Percentiles rank a stretch among this genome's conserved stretches.
These are phyloP conservation scores for Arthromyces matolae DNA, from an alignment of 768 basidiomycete genomes.

Conservation along the genomic window DNA sequence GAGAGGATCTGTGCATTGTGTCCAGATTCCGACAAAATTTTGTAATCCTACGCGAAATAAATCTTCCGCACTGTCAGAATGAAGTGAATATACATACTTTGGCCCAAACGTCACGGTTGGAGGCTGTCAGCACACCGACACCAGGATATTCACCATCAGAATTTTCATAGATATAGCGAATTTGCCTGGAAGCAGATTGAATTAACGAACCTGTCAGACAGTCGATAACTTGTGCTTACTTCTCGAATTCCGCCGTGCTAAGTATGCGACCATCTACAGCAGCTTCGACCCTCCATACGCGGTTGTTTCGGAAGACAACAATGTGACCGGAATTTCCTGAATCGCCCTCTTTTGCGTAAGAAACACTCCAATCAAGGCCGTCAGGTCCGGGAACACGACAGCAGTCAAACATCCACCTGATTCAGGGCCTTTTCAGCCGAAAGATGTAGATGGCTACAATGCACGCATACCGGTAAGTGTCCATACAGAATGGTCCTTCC, in stretches of 20 bases:
- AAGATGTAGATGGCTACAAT: neutral
- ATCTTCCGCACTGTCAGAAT: too few relatives aligned
- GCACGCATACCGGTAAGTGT: constrained; percentile 66
- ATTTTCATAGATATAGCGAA: constrained; percentile 67
- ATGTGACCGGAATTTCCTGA: constrained; percentile 70
- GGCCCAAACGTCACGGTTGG: constrained; percentile 86
- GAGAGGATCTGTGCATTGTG: constrained; percentile 64
- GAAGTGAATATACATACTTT: constrained; percentile 43
- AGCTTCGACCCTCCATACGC: constrained; percentile 78
- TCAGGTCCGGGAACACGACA: constrained; percentile 73
- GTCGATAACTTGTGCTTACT: constrained; percentile 40
- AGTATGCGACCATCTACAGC: constrained; percentile 52
- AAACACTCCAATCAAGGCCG: constrained; percentile 74
- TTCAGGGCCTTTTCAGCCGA: neutral
- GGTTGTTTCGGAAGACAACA: constrained; percentile 79
- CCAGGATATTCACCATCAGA: constrained; percentile 62
- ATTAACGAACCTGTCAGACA: neutral
- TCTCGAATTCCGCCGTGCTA: constrained; percentile 61
- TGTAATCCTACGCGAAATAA: constrained; percentile 50
- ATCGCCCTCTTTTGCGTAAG: constrained; percentile 57
- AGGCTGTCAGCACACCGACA: constrained; percentile 73
- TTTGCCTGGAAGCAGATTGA: constrained; percentile 46
- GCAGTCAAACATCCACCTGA: constrained; percentile 91
- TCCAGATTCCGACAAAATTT: constrained; percentile 51
- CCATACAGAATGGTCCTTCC: constrained; percentile 79